Percentiles rank a stretch among this genome's conserved stretches.
These are phyloP conservation scores for Gossypium laxum DNA, from an alignment of 441 rosid species.

Conservation along the genomic window DNA sequence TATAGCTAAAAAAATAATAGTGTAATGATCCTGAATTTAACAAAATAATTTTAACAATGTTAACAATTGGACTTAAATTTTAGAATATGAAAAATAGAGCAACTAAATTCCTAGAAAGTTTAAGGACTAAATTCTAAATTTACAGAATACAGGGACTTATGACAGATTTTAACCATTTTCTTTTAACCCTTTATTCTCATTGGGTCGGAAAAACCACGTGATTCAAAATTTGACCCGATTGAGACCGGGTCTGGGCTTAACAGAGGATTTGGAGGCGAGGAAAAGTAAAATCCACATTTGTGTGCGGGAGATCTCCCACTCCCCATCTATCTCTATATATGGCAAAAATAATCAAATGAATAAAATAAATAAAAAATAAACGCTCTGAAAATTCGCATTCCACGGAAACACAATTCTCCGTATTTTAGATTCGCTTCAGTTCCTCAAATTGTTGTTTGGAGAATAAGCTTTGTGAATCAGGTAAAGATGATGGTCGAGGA, in stretches of 20 bases:
- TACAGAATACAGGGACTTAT: too few relatives aligned
- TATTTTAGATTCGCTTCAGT: not conserved
- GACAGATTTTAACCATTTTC: too few relatives aligned
- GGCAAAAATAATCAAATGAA: not conserved
- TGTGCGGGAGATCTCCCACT: not conserved
- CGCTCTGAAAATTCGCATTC: not conserved
- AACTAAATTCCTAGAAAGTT: too few relatives aligned
- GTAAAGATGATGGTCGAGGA: slow-evolving; percentile 72
- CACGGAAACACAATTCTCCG: not conserved
- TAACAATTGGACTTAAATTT: too few relatives aligned
- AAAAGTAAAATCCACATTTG: not conserved
- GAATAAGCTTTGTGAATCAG: not conserved
- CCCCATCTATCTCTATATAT: not conserved
- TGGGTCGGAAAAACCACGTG: not conserved
- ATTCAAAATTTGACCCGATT: not conserved
- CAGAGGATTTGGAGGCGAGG: not conserved
- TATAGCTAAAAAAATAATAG: too few relatives aligned
- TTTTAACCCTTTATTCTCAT: too few relatives aligned
- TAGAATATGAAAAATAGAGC: too few relatives aligned
- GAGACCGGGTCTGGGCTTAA: not conserved
- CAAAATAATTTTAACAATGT: too few relatives aligned
- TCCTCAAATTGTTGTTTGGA: not conserved
- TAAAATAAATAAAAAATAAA: not conserved
- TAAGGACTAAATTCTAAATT: too few relatives aligned
- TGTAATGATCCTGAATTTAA: too few relatives aligned